These are phyloP conservation scores for Tolypocladium nubicola DNA, from an alignment of 2,329 filamentous ascomycete genomes.

Conservation along the genomic window DNA sequence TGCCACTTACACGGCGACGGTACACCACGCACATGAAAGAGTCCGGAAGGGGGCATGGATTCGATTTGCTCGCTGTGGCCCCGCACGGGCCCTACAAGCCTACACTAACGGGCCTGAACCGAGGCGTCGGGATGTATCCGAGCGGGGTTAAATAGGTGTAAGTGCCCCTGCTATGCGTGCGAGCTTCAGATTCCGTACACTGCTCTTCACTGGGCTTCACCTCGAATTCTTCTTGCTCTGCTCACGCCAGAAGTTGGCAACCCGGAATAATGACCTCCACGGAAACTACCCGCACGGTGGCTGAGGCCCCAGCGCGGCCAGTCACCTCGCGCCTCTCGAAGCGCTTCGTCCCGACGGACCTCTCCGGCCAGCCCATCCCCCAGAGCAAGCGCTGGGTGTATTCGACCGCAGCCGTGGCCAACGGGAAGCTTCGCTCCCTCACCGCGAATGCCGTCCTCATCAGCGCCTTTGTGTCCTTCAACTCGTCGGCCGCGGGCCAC, in stretches of 20 bases:
- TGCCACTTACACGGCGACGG: too few species aligned
- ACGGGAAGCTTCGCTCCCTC: slow-evolving; percentile 1
- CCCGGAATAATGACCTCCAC: background rate
- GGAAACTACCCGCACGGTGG: background rate
- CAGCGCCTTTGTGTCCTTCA: slow-evolving; percentile 4
- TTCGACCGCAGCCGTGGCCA: slow-evolving; percentile 3
- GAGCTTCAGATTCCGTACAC: background rate
- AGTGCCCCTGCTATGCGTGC: background rate
- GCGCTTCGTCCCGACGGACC: slow-evolving; percentile 4
- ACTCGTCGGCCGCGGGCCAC: slow-evolving; percentile 2
- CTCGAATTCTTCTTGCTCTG: background rate
- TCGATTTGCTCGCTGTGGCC: too few species aligned
- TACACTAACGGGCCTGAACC: background rate
- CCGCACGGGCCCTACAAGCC: too few species aligned
- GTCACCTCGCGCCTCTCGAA: background rate
- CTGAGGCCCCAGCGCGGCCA: background rate
- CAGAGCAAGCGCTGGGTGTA: slow-evolving; percentile 6
- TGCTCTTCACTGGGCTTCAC: background rate
- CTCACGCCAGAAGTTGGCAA: background rate
- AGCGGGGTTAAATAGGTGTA: background rate
- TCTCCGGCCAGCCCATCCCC: slow-evolving; percentile 6
- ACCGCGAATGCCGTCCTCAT: background rate
- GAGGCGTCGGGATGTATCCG: background rate
- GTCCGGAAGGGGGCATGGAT: too few species aligned
- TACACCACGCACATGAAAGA: too few species aligned